Conservation (phyloP, 2,329 filamentous ascomycete species). For the Beauveria medogensis region DNA sequence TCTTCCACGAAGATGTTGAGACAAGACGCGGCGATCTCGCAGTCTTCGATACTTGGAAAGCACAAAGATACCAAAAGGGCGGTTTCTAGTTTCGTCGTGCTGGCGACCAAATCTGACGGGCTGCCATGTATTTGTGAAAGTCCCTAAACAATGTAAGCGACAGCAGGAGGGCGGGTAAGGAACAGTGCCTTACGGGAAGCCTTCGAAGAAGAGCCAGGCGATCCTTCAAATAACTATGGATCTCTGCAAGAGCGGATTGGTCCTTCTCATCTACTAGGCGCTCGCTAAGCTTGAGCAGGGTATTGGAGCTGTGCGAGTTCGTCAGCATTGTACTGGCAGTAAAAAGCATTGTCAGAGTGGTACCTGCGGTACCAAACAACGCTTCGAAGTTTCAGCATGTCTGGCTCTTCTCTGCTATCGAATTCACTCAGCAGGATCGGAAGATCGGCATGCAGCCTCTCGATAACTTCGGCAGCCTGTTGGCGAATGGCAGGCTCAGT, state of each 20-base stretch:
- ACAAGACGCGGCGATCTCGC: slow-evolving; percentile 55
- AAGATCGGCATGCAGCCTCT: slow-evolving; percentile 34
- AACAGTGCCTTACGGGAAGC: slow-evolving; percentile 33
- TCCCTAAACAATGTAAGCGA: slow-evolving; percentile 32
- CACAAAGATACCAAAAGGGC: slow-evolving; percentile 56
- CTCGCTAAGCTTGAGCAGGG: slow-evolving; percentile 41
- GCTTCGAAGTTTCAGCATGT: slow-evolving; percentile 21
- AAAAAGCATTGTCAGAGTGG: slow-evolving; percentile 13
- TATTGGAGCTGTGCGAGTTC: slow-evolving; percentile 21
- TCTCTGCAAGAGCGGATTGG: slow-evolving; percentile 35
- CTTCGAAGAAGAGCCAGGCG: slow-evolving; percentile 44
- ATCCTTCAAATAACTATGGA: slow-evolving; percentile 50
- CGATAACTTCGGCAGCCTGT: slow-evolving; percentile 39
- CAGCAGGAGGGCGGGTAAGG: neutral
- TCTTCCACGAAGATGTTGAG: slow-evolving; percentile 57
- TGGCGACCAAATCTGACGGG: slow-evolving; percentile 43
- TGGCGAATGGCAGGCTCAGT: slow-evolving; percentile 40
- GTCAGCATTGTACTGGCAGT: neutral
- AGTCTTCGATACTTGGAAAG: slow-evolving; percentile 57
- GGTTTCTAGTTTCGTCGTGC: slow-evolving; percentile 51
- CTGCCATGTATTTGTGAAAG: slow-evolving; percentile 46
- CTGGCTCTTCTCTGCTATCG: slow-evolving; percentile 19
- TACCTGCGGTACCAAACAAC: slow-evolving; percentile 48
- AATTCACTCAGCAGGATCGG: slow-evolving; percentile 21
- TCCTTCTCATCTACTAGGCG: slow-evolving; percentile 35